phyloP scores from a whole-genome alignment of 2,329 filamentous ascomycete genomes.

The Coniella vitis region DNA sequence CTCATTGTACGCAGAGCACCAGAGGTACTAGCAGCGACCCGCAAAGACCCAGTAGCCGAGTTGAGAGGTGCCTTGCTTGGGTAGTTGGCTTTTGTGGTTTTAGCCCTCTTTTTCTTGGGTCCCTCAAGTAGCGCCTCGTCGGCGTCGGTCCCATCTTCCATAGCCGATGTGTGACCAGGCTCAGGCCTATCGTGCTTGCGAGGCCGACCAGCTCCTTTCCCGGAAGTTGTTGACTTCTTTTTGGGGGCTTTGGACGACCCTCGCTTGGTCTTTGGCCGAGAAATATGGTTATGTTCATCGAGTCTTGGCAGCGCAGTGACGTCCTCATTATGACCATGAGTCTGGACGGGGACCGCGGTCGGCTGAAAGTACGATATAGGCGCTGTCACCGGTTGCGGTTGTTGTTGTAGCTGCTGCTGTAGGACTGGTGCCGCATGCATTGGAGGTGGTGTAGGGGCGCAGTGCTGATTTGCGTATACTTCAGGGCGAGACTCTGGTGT shows the following conservation, averaged over 20 bases:
- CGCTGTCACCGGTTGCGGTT: neutral
- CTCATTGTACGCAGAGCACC: constrained; percentile 81
- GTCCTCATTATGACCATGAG: constrained; percentile 14
- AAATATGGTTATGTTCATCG: constrained; percentile 21
- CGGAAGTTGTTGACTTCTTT: constrained; percentile 34
- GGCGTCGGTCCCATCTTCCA: constrained; percentile 58
- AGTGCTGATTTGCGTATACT: neutral
- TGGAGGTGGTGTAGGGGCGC: constrained; percentile 16
- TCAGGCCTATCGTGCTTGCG: constrained; percentile 44
- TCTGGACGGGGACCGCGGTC: constrained; percentile 18
- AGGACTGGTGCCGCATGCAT: neutral
- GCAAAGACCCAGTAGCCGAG: constrained; percentile 67
- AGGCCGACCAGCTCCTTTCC: constrained; percentile 49
- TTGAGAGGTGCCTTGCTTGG: constrained; percentile 56
- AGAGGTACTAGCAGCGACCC: constrained; percentile 85
- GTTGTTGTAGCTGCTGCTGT: constrained; percentile 8
- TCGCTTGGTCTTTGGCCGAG: constrained; percentile 35
- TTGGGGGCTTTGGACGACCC: constrained; percentile 54
- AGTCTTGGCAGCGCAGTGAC: constrained; percentile 20
- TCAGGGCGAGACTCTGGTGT: constrained; percentile 13
- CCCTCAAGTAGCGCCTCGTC: constrained; percentile 47
- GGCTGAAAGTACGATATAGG: constrained; percentile 12
- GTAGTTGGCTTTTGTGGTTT: constrained; percentile 63
- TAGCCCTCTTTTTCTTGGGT: constrained; percentile 67
- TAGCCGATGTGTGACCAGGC: constrained; percentile 62